A percentile compares a stretch with the other conserved stretches of the same genome.
Evolutionary conservation across 2,329 filamentous ascomycete genomes (phyloP).

Genomic region (Ophiosphaerella korrae): DNA sequence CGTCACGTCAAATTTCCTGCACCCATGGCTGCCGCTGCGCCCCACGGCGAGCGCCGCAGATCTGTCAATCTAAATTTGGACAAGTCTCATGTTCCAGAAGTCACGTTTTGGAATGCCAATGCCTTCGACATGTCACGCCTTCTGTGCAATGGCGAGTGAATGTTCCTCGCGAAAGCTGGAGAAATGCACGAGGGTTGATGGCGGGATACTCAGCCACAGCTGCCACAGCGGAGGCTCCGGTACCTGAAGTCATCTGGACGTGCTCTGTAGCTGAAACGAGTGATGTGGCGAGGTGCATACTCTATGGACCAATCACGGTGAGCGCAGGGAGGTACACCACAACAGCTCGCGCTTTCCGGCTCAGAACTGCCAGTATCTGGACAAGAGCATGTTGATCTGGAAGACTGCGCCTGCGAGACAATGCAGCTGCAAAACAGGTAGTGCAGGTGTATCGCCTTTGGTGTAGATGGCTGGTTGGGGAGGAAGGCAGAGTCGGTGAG

Average conservation of each 20-base stretch:
- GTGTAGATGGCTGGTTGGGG: background rate
- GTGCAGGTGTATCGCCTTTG: background rate
- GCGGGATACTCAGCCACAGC: conserved; percentile 8
- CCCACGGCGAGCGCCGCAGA: conserved; percentile 12
- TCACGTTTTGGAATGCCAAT: conserved; percentile 9
- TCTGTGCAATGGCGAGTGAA: background rate
- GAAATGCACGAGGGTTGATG: background rate
- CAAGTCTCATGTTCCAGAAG: conserved; percentile 7
- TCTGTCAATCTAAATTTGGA: conserved; percentile 21
- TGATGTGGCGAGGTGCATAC: conserved; percentile 17
- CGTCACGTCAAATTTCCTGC: conserved; percentile 23
- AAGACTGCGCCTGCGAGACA: background rate
- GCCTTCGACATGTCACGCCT: background rate
- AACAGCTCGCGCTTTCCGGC: background rate
- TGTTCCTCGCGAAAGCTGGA: background rate
- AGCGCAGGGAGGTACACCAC: background rate
- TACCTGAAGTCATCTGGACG: conserved; percentile 7
- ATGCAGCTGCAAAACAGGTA: too few relatives aligned
- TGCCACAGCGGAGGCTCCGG: conserved; percentile 10
- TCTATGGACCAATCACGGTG: conserved; percentile 12
- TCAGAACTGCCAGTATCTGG: too few relatives aligned
- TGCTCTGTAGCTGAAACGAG: conserved; percentile 15
- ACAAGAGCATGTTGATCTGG: background rate
- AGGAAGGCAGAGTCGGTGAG: background rate
- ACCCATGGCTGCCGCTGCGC: conserved; percentile 14